phyloP scores from a whole-genome alignment of 306 rosid species.

The Quercus wislizeni region DNA sequence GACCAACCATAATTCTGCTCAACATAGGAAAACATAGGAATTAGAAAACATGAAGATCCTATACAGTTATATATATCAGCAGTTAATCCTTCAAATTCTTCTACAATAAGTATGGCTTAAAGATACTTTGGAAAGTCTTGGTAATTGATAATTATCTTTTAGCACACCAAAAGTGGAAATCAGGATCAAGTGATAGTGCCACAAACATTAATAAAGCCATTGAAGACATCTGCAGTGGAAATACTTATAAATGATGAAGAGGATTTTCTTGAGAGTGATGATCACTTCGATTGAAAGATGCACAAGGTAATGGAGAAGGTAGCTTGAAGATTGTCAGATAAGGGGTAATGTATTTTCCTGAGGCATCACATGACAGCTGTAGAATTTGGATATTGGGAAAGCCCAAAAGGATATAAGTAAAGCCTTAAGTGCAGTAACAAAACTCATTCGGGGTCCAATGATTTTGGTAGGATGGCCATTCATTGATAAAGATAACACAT shows the following conservation, averaged over 20 bases:
- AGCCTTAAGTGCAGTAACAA: neutral
- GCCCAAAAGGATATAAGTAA: neutral
- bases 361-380: neutral
- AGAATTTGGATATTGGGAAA: neutral
- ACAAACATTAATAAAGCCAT: neutral
- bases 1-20: slow-evolving; percentile 77
- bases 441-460: neutral
- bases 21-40: slow-evolving; percentile 3
- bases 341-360: neutral
- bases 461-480: neutral
- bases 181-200: neutral
- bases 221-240: neutral
- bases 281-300: neutral
- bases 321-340: neutral
- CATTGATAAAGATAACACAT: neutral
- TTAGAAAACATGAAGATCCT: slow-evolving; percentile 14
- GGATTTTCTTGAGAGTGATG: neutral
- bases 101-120: neutral
- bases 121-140: neutral
- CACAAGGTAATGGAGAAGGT: neutral
- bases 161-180: neutral
- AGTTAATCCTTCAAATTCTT: neutral
- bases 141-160: neutral
- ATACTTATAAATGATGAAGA: neutral
- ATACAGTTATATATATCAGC: neutral